These are phyloP conservation scores for Fragilaria radians DNA, from an alignment of 108 stramenopile genomes.

Conservation along the genomic window DNA sequence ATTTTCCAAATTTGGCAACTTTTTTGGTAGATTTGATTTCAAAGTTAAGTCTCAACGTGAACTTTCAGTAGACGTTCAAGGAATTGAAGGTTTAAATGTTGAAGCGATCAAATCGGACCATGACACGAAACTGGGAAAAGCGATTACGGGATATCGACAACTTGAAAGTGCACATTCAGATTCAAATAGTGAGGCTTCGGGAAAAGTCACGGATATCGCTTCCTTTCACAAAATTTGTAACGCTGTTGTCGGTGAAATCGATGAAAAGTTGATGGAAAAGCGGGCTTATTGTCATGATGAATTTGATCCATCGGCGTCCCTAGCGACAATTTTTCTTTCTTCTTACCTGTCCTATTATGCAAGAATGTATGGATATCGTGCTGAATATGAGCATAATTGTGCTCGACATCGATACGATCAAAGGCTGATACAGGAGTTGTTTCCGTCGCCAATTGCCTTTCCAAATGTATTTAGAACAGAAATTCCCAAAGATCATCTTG, in stretches of 20 bases:
- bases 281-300: background rate
- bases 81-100: no score
- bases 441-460: background rate
- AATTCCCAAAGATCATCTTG: background rate
- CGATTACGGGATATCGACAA: no score
- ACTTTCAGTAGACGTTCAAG: no score
- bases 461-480: no score
- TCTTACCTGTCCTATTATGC: background rate
- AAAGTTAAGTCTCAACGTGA: no score
- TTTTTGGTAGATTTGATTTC: no score
- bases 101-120: no score
- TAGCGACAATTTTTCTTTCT: slow-evolving; percentile 1
- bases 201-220: no score
- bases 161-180: no score
- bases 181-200: no score
- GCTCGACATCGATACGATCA: background rate
- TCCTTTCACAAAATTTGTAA: background rate
- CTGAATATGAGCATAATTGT: background rate
- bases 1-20: no score
- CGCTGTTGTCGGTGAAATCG: background rate
- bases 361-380: background rate
- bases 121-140: no score
- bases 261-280: background rate
- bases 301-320: background rate
- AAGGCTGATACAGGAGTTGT: background rate